Evolutionary conservation across 495 filamentous ascomycete genomes (phyloP).

Genomic region (Amorphotheca resinae): DNA sequence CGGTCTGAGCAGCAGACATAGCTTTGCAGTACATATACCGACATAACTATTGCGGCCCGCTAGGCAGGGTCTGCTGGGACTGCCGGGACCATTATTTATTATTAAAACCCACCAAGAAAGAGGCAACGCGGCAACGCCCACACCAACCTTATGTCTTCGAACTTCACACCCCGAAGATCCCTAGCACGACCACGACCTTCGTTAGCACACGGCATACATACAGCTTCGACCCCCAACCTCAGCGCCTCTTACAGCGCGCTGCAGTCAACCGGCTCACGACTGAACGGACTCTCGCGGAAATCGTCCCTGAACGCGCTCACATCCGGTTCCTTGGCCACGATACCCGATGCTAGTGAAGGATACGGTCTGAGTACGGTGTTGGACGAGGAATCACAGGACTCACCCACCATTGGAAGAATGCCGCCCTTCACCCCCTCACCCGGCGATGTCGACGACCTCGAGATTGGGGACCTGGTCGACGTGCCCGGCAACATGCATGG

Average conservation of each 20-base stretch:
- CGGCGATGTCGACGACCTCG: conserved; percentile 38
- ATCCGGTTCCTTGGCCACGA: conserved; percentile 42
- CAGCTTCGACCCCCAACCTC: conserved; percentile 47
- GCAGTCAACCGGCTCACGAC: conserved; percentile 19
- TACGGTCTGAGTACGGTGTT: conserved; percentile 43
- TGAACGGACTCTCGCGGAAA: conserved; percentile 45
- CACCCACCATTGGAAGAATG: conserved; percentile 27
- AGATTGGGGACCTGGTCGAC: conserved; percentile 82
- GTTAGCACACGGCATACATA: conserved; percentile 33
- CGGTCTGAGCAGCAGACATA: too few species aligned
- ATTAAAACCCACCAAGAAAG: background rate
- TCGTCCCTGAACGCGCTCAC: conserved; percentile 52
- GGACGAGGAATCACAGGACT: conserved; percentile 29
- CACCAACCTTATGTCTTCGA: conserved; percentile 4
- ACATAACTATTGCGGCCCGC: background rate
- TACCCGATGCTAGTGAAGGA: conserved; percentile 47
- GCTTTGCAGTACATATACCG: too few species aligned
- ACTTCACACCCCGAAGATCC: conserved; percentile 30
- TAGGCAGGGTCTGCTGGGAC: background rate
- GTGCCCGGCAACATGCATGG: conserved; percentile 93
- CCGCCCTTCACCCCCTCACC: conserved; percentile 25
- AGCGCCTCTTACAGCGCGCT: conserved; percentile 33
- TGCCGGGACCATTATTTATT: background rate
- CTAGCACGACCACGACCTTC: conserved; percentile 30
- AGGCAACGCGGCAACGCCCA: background rate